Evolutionary conservation across 169 alveolate species (phyloP), one percentile per base, ranked within the genome.

Genomic region (Pseudocohnilembus persalinus): DNA sequence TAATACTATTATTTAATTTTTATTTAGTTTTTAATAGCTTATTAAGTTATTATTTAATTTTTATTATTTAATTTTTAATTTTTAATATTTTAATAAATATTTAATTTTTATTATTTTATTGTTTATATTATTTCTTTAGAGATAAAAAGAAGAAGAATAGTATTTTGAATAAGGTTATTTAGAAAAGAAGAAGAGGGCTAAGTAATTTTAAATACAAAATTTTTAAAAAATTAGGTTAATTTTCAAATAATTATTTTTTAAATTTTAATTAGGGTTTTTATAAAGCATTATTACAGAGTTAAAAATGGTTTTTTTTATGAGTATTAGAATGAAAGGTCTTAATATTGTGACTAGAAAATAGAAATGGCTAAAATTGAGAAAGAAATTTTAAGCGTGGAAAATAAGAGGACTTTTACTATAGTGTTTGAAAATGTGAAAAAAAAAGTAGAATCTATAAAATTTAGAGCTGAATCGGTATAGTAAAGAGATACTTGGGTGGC

Each of bases 241-340:
- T 11, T 32, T 33, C n/a, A 76, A 15, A 31, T 27, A 20, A 28
- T 28, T 29, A 74, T 76, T 31, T 76, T 0, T 15, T 29, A 29
- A 76, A 4, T 1, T 76, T n/a, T 30, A 49, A 49, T 29, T n/a
- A 77, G 82, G 74, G 28, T 33, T 31, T 77, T 33, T 33, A 68
- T 31, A 77, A 77, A 33, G 72, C 30, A 72, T 15, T 77, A 77
- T 27, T 77, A 31, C n/a, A 77, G 82, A 77, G 33, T 77, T 29
- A 77, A 68, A 77, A 77, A 77, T 26, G 82, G 82, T 28, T 32
- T 15, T 34, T 72, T 77, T n/a, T 77, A 33, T 33, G 30, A 72
- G 82, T 77, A 77, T 27, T 31, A 31, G 28, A 27, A 63, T 27
- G 82, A 77, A 20, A 31, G 82, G 33, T 64, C 82, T 31, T 68